These are phyloP conservation scores for Rubia yunnanensis DNA, from an alignment of 257 asterid genomes.

Conservation along the genomic window DNA sequence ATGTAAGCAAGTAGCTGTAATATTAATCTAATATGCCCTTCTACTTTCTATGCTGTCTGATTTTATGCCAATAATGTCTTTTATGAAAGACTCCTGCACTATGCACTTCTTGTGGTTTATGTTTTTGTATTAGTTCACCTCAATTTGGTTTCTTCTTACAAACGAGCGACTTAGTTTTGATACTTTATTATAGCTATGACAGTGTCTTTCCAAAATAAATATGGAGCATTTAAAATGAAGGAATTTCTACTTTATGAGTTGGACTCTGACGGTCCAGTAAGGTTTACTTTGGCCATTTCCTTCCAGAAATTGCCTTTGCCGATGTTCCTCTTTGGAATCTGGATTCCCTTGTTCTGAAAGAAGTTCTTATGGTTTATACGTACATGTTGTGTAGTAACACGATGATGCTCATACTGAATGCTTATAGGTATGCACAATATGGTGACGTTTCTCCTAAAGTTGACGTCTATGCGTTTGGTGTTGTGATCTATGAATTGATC, in stretches of 20 bases:
- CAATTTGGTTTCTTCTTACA: background rate
- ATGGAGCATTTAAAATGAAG: background rate
- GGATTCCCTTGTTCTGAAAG: background rate
- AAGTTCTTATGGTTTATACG: background rate
- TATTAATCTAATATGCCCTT: background rate
- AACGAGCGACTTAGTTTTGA: background rate
- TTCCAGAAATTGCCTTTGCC: background rate
- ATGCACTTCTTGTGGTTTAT: background rate
- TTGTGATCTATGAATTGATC: constrained; percentile 77
- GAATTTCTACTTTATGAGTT: background rate
- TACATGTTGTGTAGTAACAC: background rate
- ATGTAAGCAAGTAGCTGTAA: background rate
- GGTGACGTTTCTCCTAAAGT: constrained; percentile 91
- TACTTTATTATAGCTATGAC: background rate
- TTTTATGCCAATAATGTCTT: background rate
- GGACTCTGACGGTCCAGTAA: background rate
- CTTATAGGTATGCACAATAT: constrained; percentile 79
- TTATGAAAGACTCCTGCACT: background rate
- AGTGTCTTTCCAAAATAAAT: background rate
- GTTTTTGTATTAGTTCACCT: background rate
- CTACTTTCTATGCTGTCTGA: background rate
- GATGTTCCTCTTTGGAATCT: background rate
- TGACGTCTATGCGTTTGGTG: constrained; percentile 94
- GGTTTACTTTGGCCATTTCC: background rate
- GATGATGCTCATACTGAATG: constrained; percentile 3